Base-by-base conservation (phyloP, 2,329 filamentous ascomycete genomes). In the Aspergillus floridensis region DNA sequence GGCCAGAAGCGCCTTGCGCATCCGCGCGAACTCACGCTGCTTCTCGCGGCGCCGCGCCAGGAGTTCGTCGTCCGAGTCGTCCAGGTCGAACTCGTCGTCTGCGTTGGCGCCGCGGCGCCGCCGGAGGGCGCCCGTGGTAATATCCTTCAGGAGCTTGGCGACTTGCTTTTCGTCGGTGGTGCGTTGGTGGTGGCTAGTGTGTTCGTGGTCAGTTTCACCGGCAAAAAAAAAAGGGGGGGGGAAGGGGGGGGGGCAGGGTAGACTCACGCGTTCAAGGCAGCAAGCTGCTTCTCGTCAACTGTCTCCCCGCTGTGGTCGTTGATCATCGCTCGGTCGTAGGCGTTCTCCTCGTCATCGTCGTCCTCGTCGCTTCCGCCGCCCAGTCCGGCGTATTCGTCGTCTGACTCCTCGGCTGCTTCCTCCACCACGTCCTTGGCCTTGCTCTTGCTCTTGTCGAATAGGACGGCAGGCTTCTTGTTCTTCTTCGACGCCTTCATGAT, bases 301-400 rank as follows among this genome's bases (percentile, higher is more conserved):
- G 89, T 83, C 64, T 93, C 88, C 32, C 87, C 85, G 58, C 85
- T 86, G 24, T 89, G 86, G 70, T 98, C 93, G 69, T 95, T 90
- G 70, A 99, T 96, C 86, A 99, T 96, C 63, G 92, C 88, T 66
- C 89, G 85, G 63, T 95, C 85, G 59, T 90, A 86, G 38, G 88
- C 89, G 60, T 91, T 85, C 59, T 92, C 90, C 57, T 88, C 88
- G 48, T 88, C 89, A 47, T 84, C 88, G 49, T 87, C 88, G 64
- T 93, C 91, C 66, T 98, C 93, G 61, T 93, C 93, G 74, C 93
- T 93, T 11, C 82, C 89, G 63, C 95, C 95, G 66, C 95, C 95
- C 10, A 99, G 82, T 4, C 95, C 95, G 44, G 93, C 93, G 73
- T 98, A 99, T 75, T 99, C 95, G 72, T 99, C 95, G 72, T 99